Base-by-base conservation (phyloP, 208 protist genomes). In the Wallacemonas sp. region DNA sequence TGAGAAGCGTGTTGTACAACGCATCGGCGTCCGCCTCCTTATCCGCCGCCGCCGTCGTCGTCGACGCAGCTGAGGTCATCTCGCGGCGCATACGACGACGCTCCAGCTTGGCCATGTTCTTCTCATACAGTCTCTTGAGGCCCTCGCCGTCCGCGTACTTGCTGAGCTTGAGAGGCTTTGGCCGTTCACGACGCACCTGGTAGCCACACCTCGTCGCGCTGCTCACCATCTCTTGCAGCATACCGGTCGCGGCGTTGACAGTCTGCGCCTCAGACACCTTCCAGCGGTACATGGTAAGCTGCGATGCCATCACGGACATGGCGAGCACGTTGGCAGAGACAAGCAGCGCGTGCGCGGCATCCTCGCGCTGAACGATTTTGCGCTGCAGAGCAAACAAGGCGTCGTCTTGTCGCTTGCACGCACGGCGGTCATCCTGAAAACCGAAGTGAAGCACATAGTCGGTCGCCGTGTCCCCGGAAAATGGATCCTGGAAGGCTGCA, bases 281-380 rank as follows among this genome's bases (percentile, higher is more conserved):
- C 89, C 89, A 94, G 27, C 89, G 78, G 66, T 91, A 84, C 89
- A 94, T 89, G 42, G 71, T 64, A 34, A 94, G 77, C 74, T 94
- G 89, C 19, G 85, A 89, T 37, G 79, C 54, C 78, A 92, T 91
- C 4, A 94, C 74, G 9, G 85, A 83, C 65, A 90, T 76, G 45
- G 78, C 78, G 24, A 94, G 73, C 13, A 81, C 72, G 65, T 94
- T 94, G 3, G 83, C 89, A 1, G 89, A 92, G n/a, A 94, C 33
- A 9, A 94, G 21, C 21, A 92, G 29, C 13, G 70, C 85, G 52
- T 77, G 80, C 3, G 85, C 74, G 1, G 59, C 42, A 37, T 89
- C 78, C 42, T 66, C 34, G n/a, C 89, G 81, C 19, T 63, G 24
- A 36, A 66, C 57, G 27, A 94, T 79, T 39, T 85, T 88, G 42